phyloP scores from a whole-genome alignment of 129 eudicot genomes.

The Escallonia herrerae region DNA sequence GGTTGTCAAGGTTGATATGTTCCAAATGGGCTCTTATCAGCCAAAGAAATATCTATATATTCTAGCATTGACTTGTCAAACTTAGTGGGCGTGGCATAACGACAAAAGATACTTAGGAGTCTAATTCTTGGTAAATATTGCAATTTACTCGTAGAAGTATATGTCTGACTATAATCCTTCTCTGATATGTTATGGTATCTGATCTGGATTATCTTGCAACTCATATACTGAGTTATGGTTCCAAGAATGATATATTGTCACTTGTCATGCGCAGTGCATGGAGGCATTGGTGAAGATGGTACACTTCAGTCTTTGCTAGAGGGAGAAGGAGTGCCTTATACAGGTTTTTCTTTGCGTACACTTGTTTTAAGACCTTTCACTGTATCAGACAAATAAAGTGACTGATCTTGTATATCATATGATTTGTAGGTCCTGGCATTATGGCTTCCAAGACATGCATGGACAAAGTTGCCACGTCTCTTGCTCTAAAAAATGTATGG shows the following conservation, averaged over 20 bases:
- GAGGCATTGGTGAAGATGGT: constrained; percentile 96
- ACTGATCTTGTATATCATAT: constrained; percentile 11
- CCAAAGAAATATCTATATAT: too few species aligned
- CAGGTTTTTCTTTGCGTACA: constrained; percentile 35
- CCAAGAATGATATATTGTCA: constrained; percentile 1
- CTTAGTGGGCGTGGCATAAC: too few species aligned
- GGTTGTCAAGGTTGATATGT: too few species aligned
- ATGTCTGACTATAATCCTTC: too few species aligned
- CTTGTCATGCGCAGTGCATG: constrained; percentile 62
- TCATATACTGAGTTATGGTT: too few species aligned
- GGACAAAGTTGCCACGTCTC: constrained; percentile 95
- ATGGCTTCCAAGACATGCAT: constrained; percentile 75
- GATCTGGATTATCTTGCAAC: too few species aligned
- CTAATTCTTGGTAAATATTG: too few species aligned
- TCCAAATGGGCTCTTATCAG: too few species aligned
- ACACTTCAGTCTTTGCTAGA: constrained; percentile 80
- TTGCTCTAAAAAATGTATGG: constrained; percentile 66
- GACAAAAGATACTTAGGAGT: too few species aligned
- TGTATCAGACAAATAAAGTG: not conserved
- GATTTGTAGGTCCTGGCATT: constrained; percentile 68
- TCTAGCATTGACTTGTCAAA: too few species aligned
- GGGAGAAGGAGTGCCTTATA: constrained; percentile 68
- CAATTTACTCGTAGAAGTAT: too few species aligned
- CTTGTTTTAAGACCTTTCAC: not conserved
- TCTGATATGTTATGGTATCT: too few species aligned